Evolutionary conservation across 805 yeast species (phyloP).

Genomic region (Barnettozyma botsteinii): DNA sequence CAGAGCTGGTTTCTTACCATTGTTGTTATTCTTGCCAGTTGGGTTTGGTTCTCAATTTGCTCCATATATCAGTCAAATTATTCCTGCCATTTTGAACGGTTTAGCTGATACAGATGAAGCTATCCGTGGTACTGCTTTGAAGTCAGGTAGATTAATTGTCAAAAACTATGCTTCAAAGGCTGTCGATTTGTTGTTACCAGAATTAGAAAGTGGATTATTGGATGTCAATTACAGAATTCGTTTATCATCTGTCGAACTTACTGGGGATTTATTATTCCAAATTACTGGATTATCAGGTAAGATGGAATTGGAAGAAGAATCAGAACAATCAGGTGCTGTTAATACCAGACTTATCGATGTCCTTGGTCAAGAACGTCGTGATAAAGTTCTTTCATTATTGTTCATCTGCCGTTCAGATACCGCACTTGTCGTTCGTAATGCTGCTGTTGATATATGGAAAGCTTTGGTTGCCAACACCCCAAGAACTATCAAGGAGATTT

Average conservation of each 20-base stretch:
- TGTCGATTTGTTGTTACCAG: slow-evolving; percentile 88
- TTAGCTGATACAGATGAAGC: slow-evolving; percentile 86
- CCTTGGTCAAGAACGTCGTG: slow-evolving; percentile 85
- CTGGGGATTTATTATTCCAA: slow-evolving; percentile 92
- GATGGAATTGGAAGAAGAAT: slow-evolving; percentile 54
- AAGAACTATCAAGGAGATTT: slow-evolving; percentile 83
- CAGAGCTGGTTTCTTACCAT: slow-evolving; percentile 90
- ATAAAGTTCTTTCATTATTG: slow-evolving; percentile 75
- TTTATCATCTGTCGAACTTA: slow-evolving; percentile 86
- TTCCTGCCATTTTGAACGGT: slow-evolving; percentile 89
- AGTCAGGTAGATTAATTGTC: slow-evolving; percentile 89
- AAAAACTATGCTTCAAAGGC: slow-evolving; percentile 89
- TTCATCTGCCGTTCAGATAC: slow-evolving; percentile 93
- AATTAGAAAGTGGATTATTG: slow-evolving; percentile 82
- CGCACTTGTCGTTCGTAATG: slow-evolving; percentile 78
- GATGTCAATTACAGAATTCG: slow-evolving; percentile 83
- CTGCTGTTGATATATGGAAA: slow-evolving; percentile 94
- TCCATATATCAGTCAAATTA: slow-evolving; percentile 77
- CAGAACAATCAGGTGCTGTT: slow-evolving; percentile 44
- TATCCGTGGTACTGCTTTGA: slow-evolving; percentile 81
- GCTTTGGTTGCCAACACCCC: slow-evolving; percentile 95
- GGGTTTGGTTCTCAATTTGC: slow-evolving; percentile 90
- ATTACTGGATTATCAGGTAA: slow-evolving; percentile 85
- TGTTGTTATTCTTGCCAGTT: slow-evolving; percentile 84
- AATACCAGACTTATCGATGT: slow-evolving; percentile 63